Base-by-base conservation (phyloP, 805 yeast species). In the Ogataea pini region DNA sequence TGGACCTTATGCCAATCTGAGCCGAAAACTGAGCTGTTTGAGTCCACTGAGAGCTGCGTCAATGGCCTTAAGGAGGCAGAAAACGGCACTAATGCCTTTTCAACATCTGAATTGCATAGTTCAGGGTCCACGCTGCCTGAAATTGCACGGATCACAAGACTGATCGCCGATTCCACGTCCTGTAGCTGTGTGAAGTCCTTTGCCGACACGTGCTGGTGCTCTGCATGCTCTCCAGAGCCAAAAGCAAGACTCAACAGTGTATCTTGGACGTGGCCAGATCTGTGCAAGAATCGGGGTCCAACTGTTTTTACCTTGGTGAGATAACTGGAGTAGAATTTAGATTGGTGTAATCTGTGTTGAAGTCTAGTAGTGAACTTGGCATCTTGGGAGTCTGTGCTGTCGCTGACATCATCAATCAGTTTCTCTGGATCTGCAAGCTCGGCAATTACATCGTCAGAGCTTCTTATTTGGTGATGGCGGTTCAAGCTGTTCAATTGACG, bases 111-210 rank as follows among this genome's bases (percentile, higher is more conserved):
- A 19, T 49, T 54, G 8, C 40, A n/a, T 43, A 54, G 52, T 8
- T n/a, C 16, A 4, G 58, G 54, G 32, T 52, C 29, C 7, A 51
- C 22, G 3, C 45, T 45, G 31, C 49, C 49, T 0, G 52, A 13
- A 9, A 61, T 39, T 25, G 60, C 52, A 13, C 57, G 60, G 3
- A 64, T 16, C 9, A 62, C 46, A 16, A 63, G 36, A 17, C 57
- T 54, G 25, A 64, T 36, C 4, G 59, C 61, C 22, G 65, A 55
- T 42, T 64, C 68, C 5, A 56, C 46, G 33, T 62, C 63, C 7
- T 41, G 48, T 22, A 63, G 41, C n/a, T 46, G 42, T 28, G 17
- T 39, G 25, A 27, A 50, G 9, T 36, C 50, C 42, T 48, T 59
- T 44, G 36, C 48, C 43, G 7, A 40, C 46, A 43, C 33, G 16